phyloP scores from a whole-genome alignment of 2,329 filamentous ascomycete species.

The Diaporthe citri region DNA sequence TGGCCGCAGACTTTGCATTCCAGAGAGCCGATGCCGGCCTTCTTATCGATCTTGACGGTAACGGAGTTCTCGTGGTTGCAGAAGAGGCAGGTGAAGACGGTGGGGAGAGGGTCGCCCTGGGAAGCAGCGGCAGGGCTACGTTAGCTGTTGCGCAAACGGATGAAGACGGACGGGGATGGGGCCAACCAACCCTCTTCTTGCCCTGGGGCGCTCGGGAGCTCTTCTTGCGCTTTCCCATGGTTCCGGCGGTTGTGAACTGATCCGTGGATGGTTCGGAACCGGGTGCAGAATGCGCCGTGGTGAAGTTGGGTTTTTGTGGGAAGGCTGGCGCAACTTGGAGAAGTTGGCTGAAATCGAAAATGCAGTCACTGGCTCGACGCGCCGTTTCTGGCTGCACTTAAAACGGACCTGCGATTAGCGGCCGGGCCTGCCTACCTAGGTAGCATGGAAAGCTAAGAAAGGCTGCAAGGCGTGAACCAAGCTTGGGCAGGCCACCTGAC shows the following conservation, averaged over 20 bases:
- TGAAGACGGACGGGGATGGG: not conserved
- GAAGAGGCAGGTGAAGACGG: slow-evolving; percentile 95
- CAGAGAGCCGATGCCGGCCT: slow-evolving; percentile 85
- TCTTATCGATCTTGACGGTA: slow-evolving; percentile 92
- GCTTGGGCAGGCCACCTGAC: not conserved
- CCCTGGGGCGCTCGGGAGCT: slow-evolving; percentile 84
- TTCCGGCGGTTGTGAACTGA: slow-evolving; percentile 35
- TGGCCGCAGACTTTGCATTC: slow-evolving; percentile 95
- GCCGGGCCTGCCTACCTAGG: slow-evolving; percentile 20
- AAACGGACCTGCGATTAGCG: slow-evolving; percentile 23
- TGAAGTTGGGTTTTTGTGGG: not conserved
- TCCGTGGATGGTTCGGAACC: not conserved
- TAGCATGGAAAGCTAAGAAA: not conserved
- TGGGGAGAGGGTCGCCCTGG: slow-evolving; percentile 78
- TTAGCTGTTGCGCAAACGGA: slow-evolving; percentile 24
- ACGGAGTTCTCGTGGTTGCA: slow-evolving; percentile 98
- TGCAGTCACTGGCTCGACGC: not conserved
- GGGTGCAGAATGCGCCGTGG: slow-evolving; percentile 10
- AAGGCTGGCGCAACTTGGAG: slow-evolving; percentile 20
- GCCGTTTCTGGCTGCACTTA: slow-evolving; percentile 11
- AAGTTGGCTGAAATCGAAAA: slow-evolving; percentile 9
- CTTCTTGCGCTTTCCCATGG: slow-evolving; percentile 95
- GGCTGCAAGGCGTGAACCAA: not conserved
- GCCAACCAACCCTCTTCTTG: slow-evolving; percentile 77
- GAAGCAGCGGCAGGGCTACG: not conserved